Evolutionary conservation across 495 filamentous ascomycete species (phyloP), one percentile per base, ranked within the genome.

Genomic region (Trichodelitschia bisporula): DNA sequence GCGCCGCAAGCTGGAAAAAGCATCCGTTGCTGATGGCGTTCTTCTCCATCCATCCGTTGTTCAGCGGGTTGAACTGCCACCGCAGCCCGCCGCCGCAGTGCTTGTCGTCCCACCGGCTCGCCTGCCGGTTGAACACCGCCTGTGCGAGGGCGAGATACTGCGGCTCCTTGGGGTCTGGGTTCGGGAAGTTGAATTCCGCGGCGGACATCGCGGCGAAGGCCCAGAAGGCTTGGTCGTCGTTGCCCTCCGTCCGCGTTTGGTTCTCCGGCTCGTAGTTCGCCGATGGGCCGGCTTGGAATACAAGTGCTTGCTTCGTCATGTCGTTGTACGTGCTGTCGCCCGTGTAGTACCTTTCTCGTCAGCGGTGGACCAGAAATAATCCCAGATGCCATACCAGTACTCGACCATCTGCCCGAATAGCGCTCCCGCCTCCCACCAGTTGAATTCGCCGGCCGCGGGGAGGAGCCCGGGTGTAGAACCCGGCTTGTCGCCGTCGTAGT

Each of bases 181-280:
- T 36, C 0, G 72, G 72, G 38, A 69, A 84, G 28, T 70, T 72
- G 29, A 67, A 61, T 47, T 90, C 79, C 2, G 79, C 76, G 0
- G 79, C 79, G 4, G 68, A 60, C 67, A 90, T 76, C 19, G 69
- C 75, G 2, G 76, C 59, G 47, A 89, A 69, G 18, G 59, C 79
- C 79, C 79, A 90, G 43, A 90, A 90, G 0, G 61, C 69, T 43
- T 86, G 79, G 44, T 89, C 78, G 40, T 89, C 78, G 47, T 89
- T 89, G 30, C 79, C 76, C 30, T 40, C 16, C n/a, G 19, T 19
- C n/a, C 15, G 17, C 67, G 61, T 59, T 34, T 61, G 51, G 36
- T 61, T 61, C 19, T 43, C 37, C 1, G 67, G 66, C 48, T 70
- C 69, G 53, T 65, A 83, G 48, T 83, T 65, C 30, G 62, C 40